Evolutionary conservation across 768 basidiomycete genomes (phyloP).

Genomic region (Lactarius tabidus): DNA sequence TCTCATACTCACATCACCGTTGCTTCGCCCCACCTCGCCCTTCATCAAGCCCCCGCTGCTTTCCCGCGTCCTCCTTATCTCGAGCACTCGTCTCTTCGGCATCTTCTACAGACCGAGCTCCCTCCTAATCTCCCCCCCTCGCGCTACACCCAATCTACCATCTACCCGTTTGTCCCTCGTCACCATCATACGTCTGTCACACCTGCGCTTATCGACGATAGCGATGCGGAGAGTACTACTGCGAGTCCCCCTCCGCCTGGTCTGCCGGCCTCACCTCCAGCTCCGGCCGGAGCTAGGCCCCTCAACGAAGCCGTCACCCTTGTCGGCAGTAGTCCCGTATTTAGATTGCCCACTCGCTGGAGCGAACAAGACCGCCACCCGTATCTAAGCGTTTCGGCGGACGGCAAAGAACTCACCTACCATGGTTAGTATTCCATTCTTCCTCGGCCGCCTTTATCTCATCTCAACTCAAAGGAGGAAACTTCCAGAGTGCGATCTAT

Average conservation of each 20-base stretch:
- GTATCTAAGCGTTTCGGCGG: constrained; percentile 56
- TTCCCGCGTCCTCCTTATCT: constrained; percentile 73
- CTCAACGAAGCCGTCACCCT: constrained; percentile 20
- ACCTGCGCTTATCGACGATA: constrained; percentile 22
- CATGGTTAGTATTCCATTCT: constrained; percentile 44
- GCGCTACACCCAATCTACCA: constrained; percentile 20
- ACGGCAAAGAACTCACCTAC: constrained; percentile 72
- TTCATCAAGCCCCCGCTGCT: constrained; percentile 34
- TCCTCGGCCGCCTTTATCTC: not conserved
- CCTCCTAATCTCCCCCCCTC: constrained; percentile 38
- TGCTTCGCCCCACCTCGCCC: constrained; percentile 31
- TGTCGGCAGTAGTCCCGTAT: constrained; percentile 31
- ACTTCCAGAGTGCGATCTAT: constrained; percentile 18
- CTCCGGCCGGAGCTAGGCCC: constrained; percentile 16
- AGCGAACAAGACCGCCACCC: constrained; percentile 61
- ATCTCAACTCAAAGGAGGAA: constrained; percentile 8
- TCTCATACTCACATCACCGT: constrained; percentile 31
- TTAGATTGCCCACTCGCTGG: constrained; percentile 75
- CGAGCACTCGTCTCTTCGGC: constrained; percentile 68
- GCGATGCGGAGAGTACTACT: constrained; percentile 28
- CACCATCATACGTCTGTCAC: constrained; percentile 41
- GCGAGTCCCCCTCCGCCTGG: constrained; percentile 23
- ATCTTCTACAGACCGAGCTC: constrained; percentile 57
- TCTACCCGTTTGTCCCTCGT: constrained; percentile 26
- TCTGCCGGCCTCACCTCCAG: constrained; percentile 21